phyloP scores from a whole-genome alignment of 805 yeast genomes.

The Lipomyces kockii region DNA sequence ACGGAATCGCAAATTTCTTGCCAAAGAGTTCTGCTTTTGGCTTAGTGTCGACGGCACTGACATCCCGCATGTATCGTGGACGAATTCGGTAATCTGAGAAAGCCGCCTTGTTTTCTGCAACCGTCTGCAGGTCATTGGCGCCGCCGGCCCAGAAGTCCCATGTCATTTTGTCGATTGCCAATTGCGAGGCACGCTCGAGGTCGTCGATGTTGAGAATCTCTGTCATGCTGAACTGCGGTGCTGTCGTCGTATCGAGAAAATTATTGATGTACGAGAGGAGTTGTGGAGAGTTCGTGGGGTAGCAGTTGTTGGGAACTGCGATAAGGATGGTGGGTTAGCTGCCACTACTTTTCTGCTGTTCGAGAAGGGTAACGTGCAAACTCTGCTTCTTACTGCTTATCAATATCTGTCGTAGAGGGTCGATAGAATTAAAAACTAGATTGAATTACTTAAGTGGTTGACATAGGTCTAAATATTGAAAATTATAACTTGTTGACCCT shows the following conservation, averaged over 20 bases:
- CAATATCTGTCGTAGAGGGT: no score
- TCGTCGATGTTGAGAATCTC: conserved; percentile 27
- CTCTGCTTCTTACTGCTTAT: no score
- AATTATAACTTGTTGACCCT: no score
- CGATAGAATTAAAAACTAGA: no score
- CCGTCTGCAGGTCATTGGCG: conserved; percentile 47
- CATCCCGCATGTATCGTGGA: conserved; percentile 76
- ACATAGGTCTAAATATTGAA: neutral
- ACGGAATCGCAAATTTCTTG: conserved; percentile 37
- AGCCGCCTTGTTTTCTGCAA: conserved; percentile 77
- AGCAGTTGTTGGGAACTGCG: no score
- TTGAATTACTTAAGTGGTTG: neutral
- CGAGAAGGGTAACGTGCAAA: neutral
- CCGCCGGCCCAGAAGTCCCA: conserved; percentile 39
- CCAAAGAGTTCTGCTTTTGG: conserved; percentile 48
- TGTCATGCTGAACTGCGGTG: neutral
- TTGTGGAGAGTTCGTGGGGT: neutral
- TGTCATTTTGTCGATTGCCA: conserved; percentile 25
- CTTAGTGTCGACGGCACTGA: conserved; percentile 58
- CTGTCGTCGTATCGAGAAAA: neutral
- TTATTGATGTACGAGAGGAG: neutral
- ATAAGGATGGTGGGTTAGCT: neutral
- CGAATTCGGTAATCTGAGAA: conserved; percentile 74
- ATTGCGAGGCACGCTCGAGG: conserved; percentile 31
- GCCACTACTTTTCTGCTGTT: no score